A percentile compares a stretch with the other conserved stretches of the same genome.
Evolutionary conservation across 768 basidiomycete genomes (phyloP).

Genomic region (Pulveroboletus sp.): DNA sequence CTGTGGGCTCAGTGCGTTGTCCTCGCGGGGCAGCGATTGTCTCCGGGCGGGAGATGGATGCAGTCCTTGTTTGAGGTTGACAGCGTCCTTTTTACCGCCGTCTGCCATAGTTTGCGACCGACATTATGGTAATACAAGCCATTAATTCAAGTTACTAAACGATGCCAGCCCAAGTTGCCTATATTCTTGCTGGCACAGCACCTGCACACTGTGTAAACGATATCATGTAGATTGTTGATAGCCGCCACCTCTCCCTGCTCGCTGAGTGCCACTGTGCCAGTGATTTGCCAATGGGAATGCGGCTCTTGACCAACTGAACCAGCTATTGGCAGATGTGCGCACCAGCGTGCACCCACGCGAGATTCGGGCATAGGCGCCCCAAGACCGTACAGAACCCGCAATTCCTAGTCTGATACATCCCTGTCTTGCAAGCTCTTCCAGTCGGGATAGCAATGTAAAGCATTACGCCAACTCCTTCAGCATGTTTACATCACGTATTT

Average conservation of each 20-base stretch:
- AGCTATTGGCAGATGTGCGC: constrained; percentile 51
- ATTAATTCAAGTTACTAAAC: constrained; percentile 16
- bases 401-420: constrained; percentile 48
- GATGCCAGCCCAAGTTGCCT: constrained; percentile 34
- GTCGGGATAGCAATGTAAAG: constrained; percentile 35
- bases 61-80: constrained; percentile 75
- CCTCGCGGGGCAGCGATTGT: constrained; percentile 12
- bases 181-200: constrained; percentile 58
- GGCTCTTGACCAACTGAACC: constrained; percentile 46
- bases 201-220: constrained; percentile 32
- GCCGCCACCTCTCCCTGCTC: constrained; percentile 39
- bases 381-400: constrained; percentile 38
- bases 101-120: constrained; percentile 59
- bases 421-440: constrained; percentile 56
- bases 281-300: constrained; percentile 21
- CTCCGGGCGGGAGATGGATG: constrained; percentile 35
- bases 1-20: constrained; percentile 21
- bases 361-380: constrained; percentile 44
- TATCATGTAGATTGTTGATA: constrained; percentile 53
- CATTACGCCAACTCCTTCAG: constrained; percentile 35
- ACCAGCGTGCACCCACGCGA: constrained; percentile 60
- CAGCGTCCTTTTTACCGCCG: constrained; percentile 47
- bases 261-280: background rate
- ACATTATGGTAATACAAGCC: constrained; percentile 19
- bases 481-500: constrained; percentile 51